Percentiles rank a stretch among this genome's conserved stretches.
These are phyloP conservation scores for Cryptococcus sp. DNA, from an alignment of 1,284 basidiomycete species.

Conservation along the genomic window DNA sequence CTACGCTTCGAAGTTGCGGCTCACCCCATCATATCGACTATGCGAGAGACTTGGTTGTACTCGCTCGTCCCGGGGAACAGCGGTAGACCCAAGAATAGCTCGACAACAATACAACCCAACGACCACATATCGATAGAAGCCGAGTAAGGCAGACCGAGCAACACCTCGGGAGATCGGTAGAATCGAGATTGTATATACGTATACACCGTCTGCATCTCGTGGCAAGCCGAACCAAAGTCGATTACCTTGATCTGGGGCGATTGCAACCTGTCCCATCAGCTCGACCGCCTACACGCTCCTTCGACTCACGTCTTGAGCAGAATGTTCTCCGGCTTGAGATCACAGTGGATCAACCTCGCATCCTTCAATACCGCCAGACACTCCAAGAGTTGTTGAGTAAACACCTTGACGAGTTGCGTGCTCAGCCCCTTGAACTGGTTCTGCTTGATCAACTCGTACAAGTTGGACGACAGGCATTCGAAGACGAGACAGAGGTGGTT, in stretches of 20 bases:
- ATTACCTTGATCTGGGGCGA: slow-evolving; percentile 99
- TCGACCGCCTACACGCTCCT: not conserved
- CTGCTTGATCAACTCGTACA: slow-evolving; percentile 99
- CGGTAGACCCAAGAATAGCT: slow-evolving; percentile 92
- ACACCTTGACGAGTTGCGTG: slow-evolving; percentile 95
- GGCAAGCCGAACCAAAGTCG: slow-evolving; percentile 97
- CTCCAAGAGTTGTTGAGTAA: slow-evolving; percentile 91
- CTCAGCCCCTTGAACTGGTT: slow-evolving; percentile 97
- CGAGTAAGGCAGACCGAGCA: slow-evolving; percentile 90
- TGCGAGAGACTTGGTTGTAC: slow-evolving; percentile 95
- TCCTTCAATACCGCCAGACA: slow-evolving; percentile 89
- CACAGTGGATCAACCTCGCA: slow-evolving; percentile 93
- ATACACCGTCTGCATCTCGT: slow-evolving; percentile 97
- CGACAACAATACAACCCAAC: slow-evolving; percentile 98
- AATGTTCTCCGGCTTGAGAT: slow-evolving; percentile 96
- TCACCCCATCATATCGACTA: slow-evolving; percentile 97
- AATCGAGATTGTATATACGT: slow-evolving; percentile 99
- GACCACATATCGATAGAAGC: slow-evolving; percentile 98
- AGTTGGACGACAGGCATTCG: slow-evolving; percentile 92
- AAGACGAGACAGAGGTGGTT: slow-evolving; percentile 96
- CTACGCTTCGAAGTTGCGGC: slow-evolving; percentile 32
- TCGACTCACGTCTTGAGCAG: slow-evolving; percentile 77
- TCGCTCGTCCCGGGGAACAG: slow-evolving; percentile 98
- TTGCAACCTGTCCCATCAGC: slow-evolving; percentile 61
- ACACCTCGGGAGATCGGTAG: slow-evolving; percentile 95